Base-by-base conservation (phyloP, 1,284 basidiomycete species). In the Leccinum brunneo-olivaceum region DNA sequence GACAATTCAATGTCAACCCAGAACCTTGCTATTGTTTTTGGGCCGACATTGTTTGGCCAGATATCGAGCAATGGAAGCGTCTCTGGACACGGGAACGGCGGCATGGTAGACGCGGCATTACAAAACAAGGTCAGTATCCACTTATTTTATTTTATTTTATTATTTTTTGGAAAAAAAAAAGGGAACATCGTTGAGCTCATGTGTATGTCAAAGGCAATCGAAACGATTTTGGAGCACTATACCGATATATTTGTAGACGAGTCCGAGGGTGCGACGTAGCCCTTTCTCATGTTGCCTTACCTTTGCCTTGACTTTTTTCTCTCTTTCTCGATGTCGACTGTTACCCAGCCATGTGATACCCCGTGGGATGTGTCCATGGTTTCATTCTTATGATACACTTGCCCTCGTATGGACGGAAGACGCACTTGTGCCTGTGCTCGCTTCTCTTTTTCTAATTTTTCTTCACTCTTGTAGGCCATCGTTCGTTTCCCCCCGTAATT, bases 21-120 rank as follows among this genome's bases (percentile, higher is more conserved):
- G 52, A 99, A 99, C 65, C 68, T 99, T 25, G 84, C 91, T 6
- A 97, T 98, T 54, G 92, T 99, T 8, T 98, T 99, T 66, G 95
- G 96, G 2, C 95, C 95, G 8, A 98, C 95, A 5, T 68, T 99
- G 28, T 86, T 96, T 56, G 84, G 90, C 15, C 75, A 74, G 53
- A 47, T 50, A 29, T 55, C 61, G 16, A 41, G 55, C 23, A 65
- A 53, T 42, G 60, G 61, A 15, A 66, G 71, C 69, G 52, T 75
- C 67, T 63, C 84, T 80, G 68, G 52, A 18, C 61, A 62, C 30
- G 51, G 59, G 32, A 70, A 67, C 28, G 69, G 67, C 37, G 65
- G 66, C 33, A 77, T 79, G 64, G 72, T 67, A 8, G 77, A 79
- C 54, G 65, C 77, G n/a, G 66, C 71, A 19, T 67, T 64, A 51